These are phyloP conservation scores for Venturia aucupariae DNA, from an alignment of 2,329 filamentous ascomycete species.

Conservation along the genomic window DNA sequence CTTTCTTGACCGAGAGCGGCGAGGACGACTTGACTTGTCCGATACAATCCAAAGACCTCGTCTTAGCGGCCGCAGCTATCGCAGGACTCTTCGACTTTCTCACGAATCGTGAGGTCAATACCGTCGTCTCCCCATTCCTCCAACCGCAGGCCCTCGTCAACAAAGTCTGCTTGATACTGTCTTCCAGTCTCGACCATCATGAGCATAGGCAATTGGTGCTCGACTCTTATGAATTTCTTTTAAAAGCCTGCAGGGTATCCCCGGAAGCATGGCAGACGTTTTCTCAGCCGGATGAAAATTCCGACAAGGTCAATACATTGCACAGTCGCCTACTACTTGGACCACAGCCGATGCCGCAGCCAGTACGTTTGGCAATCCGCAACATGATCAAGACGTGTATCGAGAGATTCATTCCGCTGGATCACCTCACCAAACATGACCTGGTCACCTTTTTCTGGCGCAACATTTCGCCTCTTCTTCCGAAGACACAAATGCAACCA, in stretches of 20 bases:
- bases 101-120: background rate
- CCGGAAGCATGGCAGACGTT: constrained; percentile 11
- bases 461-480: constrained; percentile 25
- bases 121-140: background rate
- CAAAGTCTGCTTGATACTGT: background rate
- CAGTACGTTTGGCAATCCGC: constrained; percentile 1
- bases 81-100: constrained; percentile 1
- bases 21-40: background rate
- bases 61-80: background rate
- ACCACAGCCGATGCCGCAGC: background rate
- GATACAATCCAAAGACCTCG: background rate
- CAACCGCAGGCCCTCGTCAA: background rate
- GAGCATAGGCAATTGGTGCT: background rate
- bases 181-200: background rate
- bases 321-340: constrained; percentile 1
- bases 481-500: constrained; percentile 20
- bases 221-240: constrained; percentile 12
- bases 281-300: background rate
- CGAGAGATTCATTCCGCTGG: background rate
- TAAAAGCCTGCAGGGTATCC: background rate
- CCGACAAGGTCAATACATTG: background rate
- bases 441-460: constrained; percentile 28
- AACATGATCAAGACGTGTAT: background rate
- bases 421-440: constrained; percentile 17
- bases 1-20: constrained; percentile 1